Conservation (phyloP, 352 stramenopile genomes). For the Globisporangium canariense region DNA sequence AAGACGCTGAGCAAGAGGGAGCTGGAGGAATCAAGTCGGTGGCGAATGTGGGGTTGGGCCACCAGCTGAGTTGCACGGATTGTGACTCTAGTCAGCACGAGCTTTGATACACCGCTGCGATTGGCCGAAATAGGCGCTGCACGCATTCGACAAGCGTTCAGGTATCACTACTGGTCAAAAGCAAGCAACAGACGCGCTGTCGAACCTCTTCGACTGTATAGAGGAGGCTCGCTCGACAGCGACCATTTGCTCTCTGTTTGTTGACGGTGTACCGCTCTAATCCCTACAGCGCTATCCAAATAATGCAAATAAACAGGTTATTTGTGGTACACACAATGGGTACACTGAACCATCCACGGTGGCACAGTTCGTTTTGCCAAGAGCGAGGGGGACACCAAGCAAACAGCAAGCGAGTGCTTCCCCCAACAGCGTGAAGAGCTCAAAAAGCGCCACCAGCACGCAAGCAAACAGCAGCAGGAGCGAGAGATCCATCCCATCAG, state of each 20-base stretch:
- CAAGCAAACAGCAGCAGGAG: conserved; percentile 1
- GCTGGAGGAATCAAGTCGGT: background rate
- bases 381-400: conserved; percentile 2
- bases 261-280: too few relatives aligned
- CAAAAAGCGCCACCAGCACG: background rate
- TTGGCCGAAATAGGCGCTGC: too few relatives aligned
- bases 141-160: too few relatives aligned
- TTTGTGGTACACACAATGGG: too few relatives aligned
- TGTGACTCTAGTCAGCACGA: background rate
- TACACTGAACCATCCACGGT: background rate
- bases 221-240: too few relatives aligned
- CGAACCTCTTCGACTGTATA: too few relatives aligned
- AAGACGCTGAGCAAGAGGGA: background rate
- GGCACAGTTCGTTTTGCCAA: background rate
- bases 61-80: background rate
- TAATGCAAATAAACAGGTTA: too few relatives aligned
- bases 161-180: too few relatives aligned
- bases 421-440: background rate
- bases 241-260: too few relatives aligned
- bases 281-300: too few relatives aligned
- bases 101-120: too few relatives aligned
- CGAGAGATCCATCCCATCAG: background rate
- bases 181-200: too few relatives aligned
- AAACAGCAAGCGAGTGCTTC: background rate
- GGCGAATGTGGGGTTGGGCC: background rate